These are phyloP conservation scores for Puccinia triticina DNA, from an alignment of 1,284 basidiomycete species.

Conservation along the genomic window DNA sequence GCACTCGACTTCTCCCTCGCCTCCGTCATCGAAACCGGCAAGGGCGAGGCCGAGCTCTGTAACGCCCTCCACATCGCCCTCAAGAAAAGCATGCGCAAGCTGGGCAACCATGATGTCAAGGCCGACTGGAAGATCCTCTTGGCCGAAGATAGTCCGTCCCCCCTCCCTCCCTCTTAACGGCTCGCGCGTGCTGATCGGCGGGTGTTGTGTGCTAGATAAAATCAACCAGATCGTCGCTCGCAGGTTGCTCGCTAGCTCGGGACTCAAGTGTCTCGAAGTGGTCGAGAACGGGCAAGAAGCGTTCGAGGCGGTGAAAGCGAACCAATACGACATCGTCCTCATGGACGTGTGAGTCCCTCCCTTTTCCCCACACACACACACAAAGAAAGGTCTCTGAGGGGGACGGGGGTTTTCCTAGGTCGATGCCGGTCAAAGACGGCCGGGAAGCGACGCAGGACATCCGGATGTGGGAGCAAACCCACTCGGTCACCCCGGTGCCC, in stretches of 20 bases:
- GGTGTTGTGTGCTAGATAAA: conserved; percentile 28
- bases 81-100: conserved; percentile 48
- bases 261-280: conserved; percentile 42
- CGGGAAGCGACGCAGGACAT: conserved; percentile 50
- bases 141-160: conserved; percentile 51
- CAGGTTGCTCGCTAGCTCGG: conserved; percentile 38
- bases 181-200: no score
- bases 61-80: conserved; percentile 47
- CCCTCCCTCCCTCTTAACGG: not conserved
- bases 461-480: conserved; percentile 45
- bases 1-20: conserved; percentile 46
- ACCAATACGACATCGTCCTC: conserved; percentile 48
- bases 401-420: conserved; percentile 1
- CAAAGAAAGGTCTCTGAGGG: not conserved
- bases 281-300: conserved; percentile 51
- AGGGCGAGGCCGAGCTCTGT: conserved; percentile 45
- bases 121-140: conserved; percentile 51
- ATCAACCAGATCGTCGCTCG: conserved; percentile 51
- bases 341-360: conserved; percentile 48
- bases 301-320: conserved; percentile 41
- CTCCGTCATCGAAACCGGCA: conserved; percentile 46
- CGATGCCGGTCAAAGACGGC: conserved; percentile 49
- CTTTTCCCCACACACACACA: not conserved
- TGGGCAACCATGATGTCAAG: conserved; percentile 46
- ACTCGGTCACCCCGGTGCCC: conserved; percentile 44